Evolutionary conservation across 1,139 yeast species (phyloP), one percentile per base, ranked within the genome.

Genomic region (Candida sanyaensis): DNA sequence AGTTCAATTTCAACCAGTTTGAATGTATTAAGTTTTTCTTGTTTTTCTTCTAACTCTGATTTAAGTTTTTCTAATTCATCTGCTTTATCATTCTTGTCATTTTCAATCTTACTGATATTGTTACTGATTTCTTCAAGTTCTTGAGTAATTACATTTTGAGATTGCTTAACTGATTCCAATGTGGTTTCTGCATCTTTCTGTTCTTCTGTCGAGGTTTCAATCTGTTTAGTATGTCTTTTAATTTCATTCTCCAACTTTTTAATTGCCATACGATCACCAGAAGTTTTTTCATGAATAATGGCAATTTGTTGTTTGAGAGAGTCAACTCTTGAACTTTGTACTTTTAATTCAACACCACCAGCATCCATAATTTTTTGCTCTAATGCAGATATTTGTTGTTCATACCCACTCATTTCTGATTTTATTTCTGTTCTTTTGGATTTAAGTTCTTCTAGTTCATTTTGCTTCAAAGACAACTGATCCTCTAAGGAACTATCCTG

Each of bases 291-390:
- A 32, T 69, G 73, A 23, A 83, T 68, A 21, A 87, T 78, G 50
- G 86, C 88, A 40, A 88, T 78, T 57, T 83, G 80, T 57, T 88
- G 90, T 43, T 75, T 74, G 36, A 88, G 73, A 1, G 95, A 86
- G 58, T 85, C 93, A 10, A 93, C 97, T 58, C 84, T 87, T 1
- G 95, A 80, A 55, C 84, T 88, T 59, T 91, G 97, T 52, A 88
- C 66, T 48, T 92, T 83, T 54, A 93, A 75, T 53, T 85, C 85
- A 10, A 88, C 86, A 54, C 99, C 99, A 46, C 99, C 99, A 46
- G 91, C 87, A 50, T 88, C 86, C 88, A 92, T 83, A 33, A 95
- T 89, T 60, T 85, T 78, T 49, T 85, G 89, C 57, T 90, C 92
- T 6, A 91, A 68, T 0, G 59, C 73, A 11, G 76, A 73, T 40